These are phyloP conservation scores for Dendrocalamus sinicus DNA, from an alignment of 176 grass and related monocot species.

Conservation along the genomic window DNA sequence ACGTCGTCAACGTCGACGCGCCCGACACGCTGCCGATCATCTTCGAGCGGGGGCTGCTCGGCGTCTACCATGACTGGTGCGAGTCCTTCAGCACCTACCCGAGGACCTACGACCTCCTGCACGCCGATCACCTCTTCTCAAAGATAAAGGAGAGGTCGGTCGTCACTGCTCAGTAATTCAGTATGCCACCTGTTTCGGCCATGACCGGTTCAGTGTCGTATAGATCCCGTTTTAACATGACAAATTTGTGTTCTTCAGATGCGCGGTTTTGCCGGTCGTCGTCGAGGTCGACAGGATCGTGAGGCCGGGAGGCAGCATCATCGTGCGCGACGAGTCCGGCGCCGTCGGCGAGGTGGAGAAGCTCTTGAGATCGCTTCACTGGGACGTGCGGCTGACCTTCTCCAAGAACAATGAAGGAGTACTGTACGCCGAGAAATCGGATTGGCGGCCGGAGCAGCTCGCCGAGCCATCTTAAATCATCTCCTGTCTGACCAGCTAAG, in stretches of 20 bases:
- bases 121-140: slow-evolving; percentile 92
- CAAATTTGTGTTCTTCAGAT: slow-evolving; percentile 46
- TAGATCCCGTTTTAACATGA: neutral
- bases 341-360: slow-evolving; percentile 65
- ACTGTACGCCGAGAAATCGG: slow-evolving; percentile 73
- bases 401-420: slow-evolving; percentile 71
- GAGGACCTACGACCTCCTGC: slow-evolving; percentile 87
- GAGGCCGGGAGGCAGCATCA: slow-evolving; percentile 81
- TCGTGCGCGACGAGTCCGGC: slow-evolving; percentile 70
- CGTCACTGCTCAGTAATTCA: neutral
- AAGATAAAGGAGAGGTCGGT: slow-evolving; percentile 79
- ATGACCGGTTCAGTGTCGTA: neutral
- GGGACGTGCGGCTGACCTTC: slow-evolving; percentile 75
- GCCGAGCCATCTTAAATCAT: slow-evolving; percentile 40
- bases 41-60: slow-evolving; percentile 87
- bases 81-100: slow-evolving; percentile 99
- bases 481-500: neutral
- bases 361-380: slow-evolving; percentile 79
- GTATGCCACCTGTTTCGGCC: neutral
- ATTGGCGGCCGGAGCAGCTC: slow-evolving; percentile 74
- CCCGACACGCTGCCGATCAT: slow-evolving; percentile 89
- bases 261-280: slow-evolving; percentile 66
- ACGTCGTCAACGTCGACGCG: slow-evolving; percentile 82
- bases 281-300: slow-evolving; percentile 88
- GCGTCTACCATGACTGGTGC: slow-evolving; percentile 99